Percentiles rank a stretch among this genome's conserved stretches.
Conservation (phyloP, 495 filamentous ascomycete genomes). For the Podospora didyma region DNA sequence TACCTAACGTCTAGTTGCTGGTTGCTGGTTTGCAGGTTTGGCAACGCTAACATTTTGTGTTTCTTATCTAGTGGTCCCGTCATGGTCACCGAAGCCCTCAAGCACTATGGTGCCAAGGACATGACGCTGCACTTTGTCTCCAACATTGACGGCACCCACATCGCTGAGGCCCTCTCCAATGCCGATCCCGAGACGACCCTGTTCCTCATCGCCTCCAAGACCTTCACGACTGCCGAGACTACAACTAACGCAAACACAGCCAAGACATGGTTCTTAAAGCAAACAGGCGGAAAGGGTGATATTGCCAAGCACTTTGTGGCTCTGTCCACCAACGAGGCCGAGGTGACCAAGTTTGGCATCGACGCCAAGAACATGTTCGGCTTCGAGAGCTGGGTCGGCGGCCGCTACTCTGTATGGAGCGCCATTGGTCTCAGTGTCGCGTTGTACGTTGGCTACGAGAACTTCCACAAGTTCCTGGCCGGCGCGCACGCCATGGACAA, state of each 20-base stretch:
- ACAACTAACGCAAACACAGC: slow-evolving; percentile 94
- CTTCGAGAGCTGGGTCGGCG: slow-evolving; percentile 97
- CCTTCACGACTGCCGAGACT: slow-evolving; percentile 98
- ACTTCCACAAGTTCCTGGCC: slow-evolving; percentile 93
- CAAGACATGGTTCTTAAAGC: slow-evolving; percentile 89
- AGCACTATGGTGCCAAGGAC: slow-evolving; percentile 81
- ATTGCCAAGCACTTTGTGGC: slow-evolving; percentile 99
- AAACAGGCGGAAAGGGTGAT: slow-evolving; percentile 70
- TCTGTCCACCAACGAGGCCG: slow-evolving; percentile 88
- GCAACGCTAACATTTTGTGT: not conserved
- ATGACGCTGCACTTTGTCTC: slow-evolving; percentile 95
- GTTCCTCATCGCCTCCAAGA: slow-evolving; percentile 97
- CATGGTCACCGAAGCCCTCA: slow-evolving; percentile 97
- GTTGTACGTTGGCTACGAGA: slow-evolving; percentile 92
- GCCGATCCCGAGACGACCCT: slow-evolving; percentile 95
- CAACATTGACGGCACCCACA: slow-evolving; percentile 98
- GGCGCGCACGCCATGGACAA: slow-evolving; percentile 98
- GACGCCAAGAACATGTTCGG: slow-evolving; percentile 98
- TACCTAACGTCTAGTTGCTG: not conserved
- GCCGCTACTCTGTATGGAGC: slow-evolving; percentile 97
- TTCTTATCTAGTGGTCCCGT: slow-evolving; percentile 70
- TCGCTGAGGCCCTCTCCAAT: slow-evolving; percentile 84
- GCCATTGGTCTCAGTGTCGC: slow-evolving; percentile 94
- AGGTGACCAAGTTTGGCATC: slow-evolving; percentile 98
- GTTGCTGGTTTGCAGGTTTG: not conserved